Evolutionary conservation across 805 yeast genomes (phyloP), one percentile per base, ranked within the genome.

Genomic region (Tetrapisispora pingtungensis): DNA sequence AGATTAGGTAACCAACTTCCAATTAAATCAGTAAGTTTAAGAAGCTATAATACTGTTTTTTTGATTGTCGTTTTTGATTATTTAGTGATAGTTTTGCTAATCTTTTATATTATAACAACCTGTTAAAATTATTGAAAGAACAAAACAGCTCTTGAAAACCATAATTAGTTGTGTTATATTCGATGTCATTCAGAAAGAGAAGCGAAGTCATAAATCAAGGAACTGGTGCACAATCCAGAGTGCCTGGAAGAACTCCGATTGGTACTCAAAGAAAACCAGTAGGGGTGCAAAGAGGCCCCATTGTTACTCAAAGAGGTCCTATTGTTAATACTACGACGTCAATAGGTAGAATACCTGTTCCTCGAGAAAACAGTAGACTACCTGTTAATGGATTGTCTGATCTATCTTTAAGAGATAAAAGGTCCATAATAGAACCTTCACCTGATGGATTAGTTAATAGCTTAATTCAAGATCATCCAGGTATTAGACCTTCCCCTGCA

Each of bases 401-500:
- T 13, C 19, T 49, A 14, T 35, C 37, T 4, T 28, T 47, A 27
- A 27, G 32, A 24, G 46, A 39, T 31, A 31, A 20, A 2, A 27
- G 6, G 3, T 14, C 19, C 7, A 33, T 10, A 32, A 8, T 19
- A 10, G 26, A 26, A 15, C 8, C 15, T 20, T 4, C n/a, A 7
- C 22, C 18, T 20, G 7, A 12, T 13, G 10, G 3, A 13, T 1
- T 10, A 4, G 10, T 2, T 17, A 20, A 19, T 30, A 17, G 15
- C 8, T 10, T 33, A 19, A 12, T 24, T 15, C 40, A 46, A 10
- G 41, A 44, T 15, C 65, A 79, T 58, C 80, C 80, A 0, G 88
- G 84, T 3, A 68, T 84, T 2, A 72, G 80, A 49, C 95, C 97
- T 0, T 88, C 97, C 0, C 66, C 81, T 2, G 59, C 61, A 0